phyloP scores from a whole-genome alignment of 2,329 filamentous ascomycete species.

The Sporothrix pseudoabietina region DNA sequence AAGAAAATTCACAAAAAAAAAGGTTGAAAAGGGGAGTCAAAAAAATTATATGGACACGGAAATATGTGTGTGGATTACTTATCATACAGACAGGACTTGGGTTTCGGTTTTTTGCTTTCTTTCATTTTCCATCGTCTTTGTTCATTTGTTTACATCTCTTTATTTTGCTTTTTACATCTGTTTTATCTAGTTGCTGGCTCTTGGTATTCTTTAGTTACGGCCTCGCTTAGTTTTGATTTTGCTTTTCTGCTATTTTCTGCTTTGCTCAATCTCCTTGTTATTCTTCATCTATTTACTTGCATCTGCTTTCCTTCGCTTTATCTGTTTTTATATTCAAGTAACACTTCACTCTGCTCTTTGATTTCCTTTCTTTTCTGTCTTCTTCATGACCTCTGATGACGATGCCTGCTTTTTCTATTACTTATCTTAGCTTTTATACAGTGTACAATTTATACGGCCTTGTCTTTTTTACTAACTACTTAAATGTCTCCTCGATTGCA shows the following conservation, averaged over 20 bases:
- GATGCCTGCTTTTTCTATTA: constrained; percentile 8
- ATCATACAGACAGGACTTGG: constrained; percentile 8
- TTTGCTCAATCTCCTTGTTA: background rate
- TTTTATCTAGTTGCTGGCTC: constrained; percentile 3
- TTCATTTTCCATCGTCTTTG: background rate
- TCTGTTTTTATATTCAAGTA: background rate
- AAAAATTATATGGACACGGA: background rate
- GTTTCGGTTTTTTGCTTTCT: background rate
- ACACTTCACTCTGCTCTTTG: background rate
- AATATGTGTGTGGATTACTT: constrained; percentile 8
- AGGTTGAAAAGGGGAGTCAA: background rate
- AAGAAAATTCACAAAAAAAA: background rate
- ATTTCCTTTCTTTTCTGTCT: constrained; percentile 24
- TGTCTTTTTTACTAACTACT: background rate
- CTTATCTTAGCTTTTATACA: background rate
- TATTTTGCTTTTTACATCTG: background rate
- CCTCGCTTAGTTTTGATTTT: background rate
- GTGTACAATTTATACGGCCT: background rate
- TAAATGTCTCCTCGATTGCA: background rate
- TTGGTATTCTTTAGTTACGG: background rate
- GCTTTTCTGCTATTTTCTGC: background rate
- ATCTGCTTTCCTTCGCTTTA: background rate
- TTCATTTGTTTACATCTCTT: background rate
- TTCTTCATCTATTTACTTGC: background rate
- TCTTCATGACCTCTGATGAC: constrained; percentile 27